Base-by-base conservation (phyloP, 176 grass and related monocot species). In the maize (Zea mays) region DNA sequence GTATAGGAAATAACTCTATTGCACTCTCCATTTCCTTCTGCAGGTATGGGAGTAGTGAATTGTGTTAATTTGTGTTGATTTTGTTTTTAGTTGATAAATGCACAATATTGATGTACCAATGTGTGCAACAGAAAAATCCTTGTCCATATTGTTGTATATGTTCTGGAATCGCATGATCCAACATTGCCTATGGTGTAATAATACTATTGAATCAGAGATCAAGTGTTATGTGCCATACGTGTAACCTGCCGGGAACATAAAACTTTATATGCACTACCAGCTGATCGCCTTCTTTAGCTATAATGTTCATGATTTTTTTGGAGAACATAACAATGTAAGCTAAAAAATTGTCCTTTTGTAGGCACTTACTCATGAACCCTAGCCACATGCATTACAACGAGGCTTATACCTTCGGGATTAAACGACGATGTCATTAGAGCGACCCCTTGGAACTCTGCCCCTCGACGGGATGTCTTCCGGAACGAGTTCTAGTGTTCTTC, bases 211-310 rank as follows among this genome's bases (percentile, higher is more conserved):
- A 64, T 45, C 12, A 10, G 40, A 21, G 0, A 3, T 35, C 6
- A 75, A 69, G 38, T 78, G 38, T 46, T 44, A 15, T 65, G 39
- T 47, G 10, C 42, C 57, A n/a, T 4, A 47, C 11, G 39, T 75
- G 6, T 75, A 56, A 5, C 5, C 41, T 64, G 11, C 6, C 35
- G 27, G 36, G 45, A 73, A 54, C 46, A 61, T 10, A 49, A 20
- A 33, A 10, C 37, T 10, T 21, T 27, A 27, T 19, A 17, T 63
- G 19, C 36, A 61, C 6, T 33, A 71, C 56, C 35, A 62, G 35
- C 44, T 55, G 46, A 54, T 71, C 70, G 37, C 46, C 20, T 9
- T 21, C 76, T 86, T 11, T 1, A 56, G 16, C 43, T 74, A 61
- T 60, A 75, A 20, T 50, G 33, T 75, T 76, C 3, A 11, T 45